Evolutionary conservation across 2,329 filamentous ascomycete species (phyloP), one percentile per base, ranked within the genome.

Genomic region (Leptographium radiaticola): DNA sequence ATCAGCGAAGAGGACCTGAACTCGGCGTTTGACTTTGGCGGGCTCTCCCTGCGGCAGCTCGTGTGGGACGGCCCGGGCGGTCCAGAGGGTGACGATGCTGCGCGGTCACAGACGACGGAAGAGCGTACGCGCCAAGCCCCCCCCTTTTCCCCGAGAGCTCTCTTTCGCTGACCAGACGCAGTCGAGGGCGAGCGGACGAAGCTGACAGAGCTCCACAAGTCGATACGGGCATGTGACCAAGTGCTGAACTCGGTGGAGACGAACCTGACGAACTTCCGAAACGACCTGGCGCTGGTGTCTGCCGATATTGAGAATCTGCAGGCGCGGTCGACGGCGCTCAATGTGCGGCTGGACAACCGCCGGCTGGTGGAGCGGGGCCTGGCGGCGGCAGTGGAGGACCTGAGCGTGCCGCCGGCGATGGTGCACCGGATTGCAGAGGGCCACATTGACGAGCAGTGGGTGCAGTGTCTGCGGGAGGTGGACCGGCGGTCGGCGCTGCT

Each of bases 241-340:
- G 88, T 97, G 51, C 77, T 97, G 47, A 87, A 84, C 67, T 95
- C 90, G 0, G 93, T 98, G 53, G 91, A 98, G 70, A 83, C 81
- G 36, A 97, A 96, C 66, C 75, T 98, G 52, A 87, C 87, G 40
- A 91, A 84, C 66, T 98, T 98, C 65, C 89, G 94, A 65, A 87
- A 89, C 56, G 94, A 98, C 67, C 79, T 98, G 12, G 91, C 89
- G 10, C 80, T 83, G 15, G 93, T 98, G 13, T 96, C 93, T 1
- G 85, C 89, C 8, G 93, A 98, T 66, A 98, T 98, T 51, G 93
- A 98, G 69, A 89, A 84, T 2, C 71, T 98, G 43, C 93, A 98
- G 70, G 83, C 85, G 51, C 82, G 93, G 48, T 98, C 93, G 0
- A 79, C 84, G 12, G 82, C 85, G 9, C 70, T 98, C 56, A 96